Base-by-base conservation (phyloP, 306 rosid genomes). In the Rubus parviflorus region DNA sequence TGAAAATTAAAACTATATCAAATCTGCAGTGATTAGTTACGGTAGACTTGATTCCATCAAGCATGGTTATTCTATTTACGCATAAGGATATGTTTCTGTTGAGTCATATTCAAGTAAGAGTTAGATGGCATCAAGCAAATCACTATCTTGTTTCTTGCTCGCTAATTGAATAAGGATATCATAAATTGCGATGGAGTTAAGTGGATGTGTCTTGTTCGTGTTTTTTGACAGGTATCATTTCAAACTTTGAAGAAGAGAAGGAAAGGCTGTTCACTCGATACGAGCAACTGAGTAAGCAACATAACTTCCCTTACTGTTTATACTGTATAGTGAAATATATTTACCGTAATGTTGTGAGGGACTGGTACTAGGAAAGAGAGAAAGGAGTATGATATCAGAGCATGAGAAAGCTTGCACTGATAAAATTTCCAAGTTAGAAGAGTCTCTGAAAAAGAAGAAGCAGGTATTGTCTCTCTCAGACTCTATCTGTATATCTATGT, bases 181-280 rank as follows among this genome's bases (percentile, higher is more conserved):
- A 20, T 35, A 14, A 20, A 62, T 25, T 15, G 13, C 7, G 1
- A 13, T 14, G 1, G 67, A 13, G 68, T 62, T 62, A 62, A 62
- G 13, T 40, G 7, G 6, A 7, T 38, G 70, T 40, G 7, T 65
- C 22, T 8, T 64, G 19, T 37, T 66, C 51, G 60, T 65, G 41
- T 22, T 43, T 41, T 69, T 81, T 81, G 72, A 81, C 71, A 92
- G 99, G 93, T 74, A 81, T 87, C 62, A 84, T 95, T 83, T 87
- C 97, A 64, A 90, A 87, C 79, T 95, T 86, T 83, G 99, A 95
- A 86, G 99, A 89, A 78, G 97, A 95, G 70, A 95, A 92, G 82
- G 97, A 89, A 68, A 95, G 89, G 85, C 89, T 92, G 67, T 87
- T 91, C 82, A 35, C 53, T 46, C 87, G 84, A 83, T 89, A 95